A percentile compares a stretch with the other conserved stretches of the same genome.
These are phyloP conservation scores for Camelina neglecta DNA, from an alignment of 345 rosid genomes.

Conservation along the genomic window DNA sequence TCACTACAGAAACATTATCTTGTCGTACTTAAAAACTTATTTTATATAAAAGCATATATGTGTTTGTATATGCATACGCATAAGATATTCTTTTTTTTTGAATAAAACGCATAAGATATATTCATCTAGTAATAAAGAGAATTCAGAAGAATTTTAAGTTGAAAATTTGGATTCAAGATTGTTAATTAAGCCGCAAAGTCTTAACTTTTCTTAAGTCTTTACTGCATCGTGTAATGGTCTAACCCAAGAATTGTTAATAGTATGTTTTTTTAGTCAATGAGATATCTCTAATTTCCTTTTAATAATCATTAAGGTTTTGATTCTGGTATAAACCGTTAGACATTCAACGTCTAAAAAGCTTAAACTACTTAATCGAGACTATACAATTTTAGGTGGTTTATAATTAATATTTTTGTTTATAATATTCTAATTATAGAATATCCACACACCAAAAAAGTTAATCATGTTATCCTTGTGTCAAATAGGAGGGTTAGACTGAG, in stretches of 20 bases:
- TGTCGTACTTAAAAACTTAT: neutral
- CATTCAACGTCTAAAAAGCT: neutral
- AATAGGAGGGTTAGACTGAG: neutral
- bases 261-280: neutral
- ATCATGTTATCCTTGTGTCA: neutral
- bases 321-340: neutral
- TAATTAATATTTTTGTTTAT: too few relatives aligned
- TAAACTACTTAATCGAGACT: neutral
- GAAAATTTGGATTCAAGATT: neutral
- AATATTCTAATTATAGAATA: neutral
- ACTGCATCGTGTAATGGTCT: conserved; percentile 6
- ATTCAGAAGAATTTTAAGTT: conserved; percentile 12
- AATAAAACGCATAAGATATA: too few relatives aligned
- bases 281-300: neutral
- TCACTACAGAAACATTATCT: conserved; percentile 40
- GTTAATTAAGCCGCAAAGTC: neutral
- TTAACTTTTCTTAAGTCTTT: neutral
- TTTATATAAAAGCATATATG: neutral
- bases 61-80: neutral
- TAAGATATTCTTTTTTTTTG: neutral
- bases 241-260: neutral
- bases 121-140: neutral
- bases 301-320: neutral
- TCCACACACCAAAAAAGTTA: neutral
- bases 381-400: too few relatives aligned